Evolutionary conservation across 805 yeast genomes (phyloP).

Genomic region (Candida dendrica): DNA sequence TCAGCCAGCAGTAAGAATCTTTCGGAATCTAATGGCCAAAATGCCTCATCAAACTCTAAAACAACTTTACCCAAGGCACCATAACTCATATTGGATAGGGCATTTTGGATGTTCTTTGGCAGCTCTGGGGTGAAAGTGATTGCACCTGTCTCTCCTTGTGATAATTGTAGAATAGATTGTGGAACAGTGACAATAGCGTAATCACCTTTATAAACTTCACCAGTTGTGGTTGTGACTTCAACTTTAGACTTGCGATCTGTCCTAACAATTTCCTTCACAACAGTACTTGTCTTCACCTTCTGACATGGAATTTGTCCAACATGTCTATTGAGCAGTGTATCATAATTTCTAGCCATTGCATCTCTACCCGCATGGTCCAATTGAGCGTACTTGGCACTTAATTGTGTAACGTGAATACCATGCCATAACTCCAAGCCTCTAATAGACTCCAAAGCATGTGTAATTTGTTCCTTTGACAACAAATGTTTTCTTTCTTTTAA

Average conservation of each 20-base stretch:
- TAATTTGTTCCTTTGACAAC: slow-evolving; percentile 44
- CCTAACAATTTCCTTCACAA: slow-evolving; percentile 34
- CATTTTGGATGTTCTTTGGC: slow-evolving; percentile 34
- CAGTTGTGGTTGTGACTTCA: slow-evolving; percentile 18
- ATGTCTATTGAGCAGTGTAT: slow-evolving; percentile 40
- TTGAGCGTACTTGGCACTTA: slow-evolving; percentile 64
- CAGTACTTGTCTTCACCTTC: slow-evolving; percentile 32
- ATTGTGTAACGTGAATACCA: slow-evolving; percentile 59
- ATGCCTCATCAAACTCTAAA: slow-evolving; percentile 53
- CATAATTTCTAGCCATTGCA: slow-evolving; percentile 56
- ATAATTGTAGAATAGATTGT: slow-evolving; percentile 53
- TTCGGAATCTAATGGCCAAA: slow-evolving; percentile 54
- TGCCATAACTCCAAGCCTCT: slow-evolving; percentile 72
- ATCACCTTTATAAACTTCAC: slow-evolving; percentile 34
- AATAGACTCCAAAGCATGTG: slow-evolving; percentile 42
- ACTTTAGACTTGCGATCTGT: slow-evolving; percentile 17
- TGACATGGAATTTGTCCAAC: slow-evolving; percentile 30
- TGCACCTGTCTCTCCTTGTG: slow-evolving; percentile 30
- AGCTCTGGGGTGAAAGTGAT: slow-evolving; percentile 51
- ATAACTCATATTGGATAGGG: slow-evolving; percentile 44
- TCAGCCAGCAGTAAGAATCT: slow-evolving; percentile 39
- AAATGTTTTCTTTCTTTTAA: slow-evolving; percentile 35
- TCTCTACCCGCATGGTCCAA: slow-evolving; percentile 75
- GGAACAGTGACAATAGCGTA: slow-evolving; percentile 73
- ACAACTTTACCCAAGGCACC: slow-evolving; percentile 71